phyloP scores from a whole-genome alignment of 1,139 yeast genomes.

The Blastobotrys aristatus region DNA sequence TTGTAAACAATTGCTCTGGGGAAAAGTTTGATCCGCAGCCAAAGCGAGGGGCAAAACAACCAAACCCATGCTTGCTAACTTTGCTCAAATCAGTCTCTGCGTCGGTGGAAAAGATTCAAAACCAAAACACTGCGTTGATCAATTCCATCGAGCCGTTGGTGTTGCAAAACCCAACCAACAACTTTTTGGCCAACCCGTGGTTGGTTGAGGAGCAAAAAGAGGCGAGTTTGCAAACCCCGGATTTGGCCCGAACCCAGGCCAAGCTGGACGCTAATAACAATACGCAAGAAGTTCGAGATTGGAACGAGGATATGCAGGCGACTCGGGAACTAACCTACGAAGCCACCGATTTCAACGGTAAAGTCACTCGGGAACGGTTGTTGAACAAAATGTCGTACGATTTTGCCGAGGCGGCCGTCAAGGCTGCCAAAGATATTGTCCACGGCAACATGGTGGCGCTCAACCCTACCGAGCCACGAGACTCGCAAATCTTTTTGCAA shows the following conservation, averaged over 20 bases:
- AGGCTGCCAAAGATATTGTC: slow-evolving; percentile 73
- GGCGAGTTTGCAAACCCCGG: slow-evolving; percentile 41
- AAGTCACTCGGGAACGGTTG: slow-evolving; percentile 71
- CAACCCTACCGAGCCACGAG: slow-evolving; percentile 64
- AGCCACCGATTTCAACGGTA: slow-evolving; percentile 46
- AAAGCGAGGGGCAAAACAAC: slow-evolving; percentile 37
- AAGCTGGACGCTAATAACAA: slow-evolving; percentile 14
- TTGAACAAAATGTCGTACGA: slow-evolving; percentile 70
- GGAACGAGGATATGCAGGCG: slow-evolving; percentile 89
- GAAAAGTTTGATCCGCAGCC: slow-evolving; percentile 62
- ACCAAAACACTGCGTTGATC: slow-evolving; percentile 41
- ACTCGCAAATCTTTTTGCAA: slow-evolving; percentile 62
- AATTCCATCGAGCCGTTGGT: slow-evolving; percentile 45
- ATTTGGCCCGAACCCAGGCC: slow-evolving; percentile 58
- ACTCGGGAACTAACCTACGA: slow-evolving; percentile 61
- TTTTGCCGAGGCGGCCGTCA: slow-evolving; percentile 68
- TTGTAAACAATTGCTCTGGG: slow-evolving; percentile 61
- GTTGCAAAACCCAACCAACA: slow-evolving; percentile 58
- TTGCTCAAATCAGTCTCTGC: slow-evolving; percentile 56
- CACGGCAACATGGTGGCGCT: slow-evolving; percentile 73
- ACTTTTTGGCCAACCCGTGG: slow-evolving; percentile 73
- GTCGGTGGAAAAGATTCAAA: slow-evolving; percentile 40
- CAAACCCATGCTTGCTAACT: slow-evolving; percentile 44
- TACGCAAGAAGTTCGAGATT: slow-evolving; percentile 46
- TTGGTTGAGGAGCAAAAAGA: slow-evolving; percentile 40